Conservation (phyloP, 371 early-diverging fungal genomes). For the Mycotypha africana region DNA sequence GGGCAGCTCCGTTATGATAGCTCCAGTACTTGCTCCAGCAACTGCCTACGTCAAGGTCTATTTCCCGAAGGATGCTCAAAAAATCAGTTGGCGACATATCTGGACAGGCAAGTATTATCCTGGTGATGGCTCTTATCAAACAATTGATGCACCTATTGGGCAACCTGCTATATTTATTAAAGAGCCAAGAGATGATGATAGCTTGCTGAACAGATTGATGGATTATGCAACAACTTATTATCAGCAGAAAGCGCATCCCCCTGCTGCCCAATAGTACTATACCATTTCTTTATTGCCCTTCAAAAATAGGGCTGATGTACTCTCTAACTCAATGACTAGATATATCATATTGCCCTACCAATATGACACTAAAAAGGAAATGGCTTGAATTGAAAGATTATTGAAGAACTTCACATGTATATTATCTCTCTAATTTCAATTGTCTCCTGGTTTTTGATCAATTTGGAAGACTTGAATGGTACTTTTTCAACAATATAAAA, state of each 20-base stretch:
- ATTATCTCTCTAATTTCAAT: too few relatives aligned
- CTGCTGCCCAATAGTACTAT: too few relatives aligned
- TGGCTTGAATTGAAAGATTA: too few relatives aligned
- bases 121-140: slow-evolving; percentile 30
- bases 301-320: too few relatives aligned
- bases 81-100: slow-evolving; percentile 36
- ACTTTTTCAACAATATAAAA: too few relatives aligned
- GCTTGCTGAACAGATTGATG: slow-evolving; percentile 25
- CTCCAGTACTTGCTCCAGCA: slow-evolving; percentile 30
- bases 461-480: too few relatives aligned
- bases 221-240: slow-evolving; percentile 28
- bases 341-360: too few relatives aligned
- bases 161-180: slow-evolving; percentile 42
- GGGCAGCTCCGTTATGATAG: slow-evolving; percentile 30
- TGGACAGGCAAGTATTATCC: slow-evolving; percentile 39
- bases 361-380: too few relatives aligned
- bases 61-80: slow-evolving; percentile 28
- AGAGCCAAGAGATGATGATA: slow-evolving; percentile 39
- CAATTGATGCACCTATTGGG: slow-evolving; percentile 37
- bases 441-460: too few relatives aligned
- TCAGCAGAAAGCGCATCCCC: slow-evolving; percentile 8
- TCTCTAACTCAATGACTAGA: too few relatives aligned
- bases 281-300: too few relatives aligned
- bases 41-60: slow-evolving; percentile 40
- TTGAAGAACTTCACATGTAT: too few relatives aligned